Base-by-base conservation (phyloP, 148 eudicot genomes). In the Chenopodium suecicum region DNA sequence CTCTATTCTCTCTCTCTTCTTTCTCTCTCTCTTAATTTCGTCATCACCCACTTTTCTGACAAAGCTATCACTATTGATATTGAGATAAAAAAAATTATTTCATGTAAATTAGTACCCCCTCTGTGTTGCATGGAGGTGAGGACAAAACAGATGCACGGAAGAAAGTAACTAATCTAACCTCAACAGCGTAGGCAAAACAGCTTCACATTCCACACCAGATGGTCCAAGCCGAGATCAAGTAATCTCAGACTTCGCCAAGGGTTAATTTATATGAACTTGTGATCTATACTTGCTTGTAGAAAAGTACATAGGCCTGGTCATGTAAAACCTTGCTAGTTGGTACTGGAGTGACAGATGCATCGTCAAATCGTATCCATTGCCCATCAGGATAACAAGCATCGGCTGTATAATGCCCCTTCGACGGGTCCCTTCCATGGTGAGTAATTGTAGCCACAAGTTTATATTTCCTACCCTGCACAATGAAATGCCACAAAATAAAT, bases 341-440 rank as follows among this genome's bases (percentile, higher is more conserved):
- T 31, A 96, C 88, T 78, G 87, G 84, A 74, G 79, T 86, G 20
- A 94, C 95, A 50, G 93, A 92, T 44, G 98, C 90, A 79, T 96
- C 99, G 84, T 94, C 98, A 75, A 94, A 96, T n/a, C 94, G 87
- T 78, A 96, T 76, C 99, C 98, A 94, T 74, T 91, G 92, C 41
- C 91, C 93, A 75, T 88, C 89, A 9, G 91, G 80, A 62, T 86
- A 79, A 73, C 94, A 93, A 12, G 90, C 92, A 89, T 96, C 99
- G 22, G 99, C 97, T 11, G 99, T 96, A 58, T 96, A 96, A 81
- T 94, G 99, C 75, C 99, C 99, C 86, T 89, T 96, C 0, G 98
- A 94, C 3, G 99, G 95, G 80, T 96, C 97, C 79, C 89, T 90
- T 23, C 99, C 97, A 34, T 94, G 98, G 84, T 94, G 99, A 50